A percentile compares a stretch with the other conserved stretches of the same genome.
Evolutionary conservation across 2,329 filamentous ascomycete genomes (phyloP).

Genomic region (Bretziella fagacearum): DNA sequence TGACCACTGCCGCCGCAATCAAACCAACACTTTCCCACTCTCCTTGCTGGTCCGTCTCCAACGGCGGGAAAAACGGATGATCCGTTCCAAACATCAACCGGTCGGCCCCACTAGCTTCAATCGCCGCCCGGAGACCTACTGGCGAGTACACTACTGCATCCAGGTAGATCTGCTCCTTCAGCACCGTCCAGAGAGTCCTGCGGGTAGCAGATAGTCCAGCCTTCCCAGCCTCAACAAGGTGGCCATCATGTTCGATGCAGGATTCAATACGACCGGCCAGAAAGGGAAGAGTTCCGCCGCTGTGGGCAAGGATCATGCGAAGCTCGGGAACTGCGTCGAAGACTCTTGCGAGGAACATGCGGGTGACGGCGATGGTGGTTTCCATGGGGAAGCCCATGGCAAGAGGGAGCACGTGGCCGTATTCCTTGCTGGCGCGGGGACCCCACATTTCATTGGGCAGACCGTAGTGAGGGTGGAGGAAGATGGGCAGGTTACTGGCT

Average conservation of each 20-base stretch:
- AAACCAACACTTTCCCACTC: constrained; percentile 52
- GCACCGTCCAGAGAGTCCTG: constrained; percentile 36
- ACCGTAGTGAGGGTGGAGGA: constrained; percentile 86
- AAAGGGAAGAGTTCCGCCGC: constrained; percentile 76
- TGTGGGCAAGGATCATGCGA: constrained; percentile 67
- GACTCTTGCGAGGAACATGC: constrained; percentile 75
- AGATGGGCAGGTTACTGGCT: constrained; percentile 47
- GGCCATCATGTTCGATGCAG: constrained; percentile 67
- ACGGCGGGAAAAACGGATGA: constrained; percentile 70
- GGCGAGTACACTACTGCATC: constrained; percentile 75
- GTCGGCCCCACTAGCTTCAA: constrained; percentile 49
- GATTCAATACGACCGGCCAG: constrained; percentile 77
- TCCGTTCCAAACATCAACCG: constrained; percentile 68
- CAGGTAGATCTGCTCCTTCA: constrained; percentile 62
- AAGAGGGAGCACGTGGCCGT: constrained; percentile 75
- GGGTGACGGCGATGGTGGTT: constrained; percentile 74
- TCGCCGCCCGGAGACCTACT: constrained; percentile 53
- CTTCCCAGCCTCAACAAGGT: constrained; percentile 49
- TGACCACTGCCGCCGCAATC: constrained; percentile 35
- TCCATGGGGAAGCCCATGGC: constrained; percentile 82
- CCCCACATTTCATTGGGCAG: constrained; percentile 69
- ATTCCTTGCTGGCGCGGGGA: constrained; percentile 45
- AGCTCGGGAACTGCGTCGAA: constrained; percentile 59
- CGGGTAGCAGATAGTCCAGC: constrained; percentile 25
- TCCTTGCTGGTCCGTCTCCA: constrained; percentile 41